Evolutionary conservation across 2,329 filamentous ascomycete genomes (phyloP).

Genomic region (Bipolaris sorokiniana): DNA sequence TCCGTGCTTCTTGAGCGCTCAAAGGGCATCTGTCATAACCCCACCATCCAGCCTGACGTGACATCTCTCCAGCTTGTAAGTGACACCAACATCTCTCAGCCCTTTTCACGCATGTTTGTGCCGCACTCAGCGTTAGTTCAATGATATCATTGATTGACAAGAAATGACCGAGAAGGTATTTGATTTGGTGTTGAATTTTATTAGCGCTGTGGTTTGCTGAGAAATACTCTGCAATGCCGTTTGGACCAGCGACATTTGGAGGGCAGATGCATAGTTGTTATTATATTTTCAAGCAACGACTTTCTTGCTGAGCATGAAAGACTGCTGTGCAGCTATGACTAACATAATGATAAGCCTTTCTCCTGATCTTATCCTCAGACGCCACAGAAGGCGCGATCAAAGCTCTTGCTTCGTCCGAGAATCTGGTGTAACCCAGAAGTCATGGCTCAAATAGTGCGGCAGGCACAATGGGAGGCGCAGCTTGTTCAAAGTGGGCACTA

Average conservation of each 20-base stretch:
- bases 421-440: background rate
- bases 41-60: slow-evolving; percentile 12
- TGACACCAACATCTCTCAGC: slow-evolving; percentile 11
- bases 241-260: background rate
- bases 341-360: background rate
- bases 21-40: slow-evolving; percentile 33
- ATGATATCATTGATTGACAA: background rate
- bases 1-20: slow-evolving; percentile 32
- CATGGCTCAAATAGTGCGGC: slow-evolving; percentile 24
- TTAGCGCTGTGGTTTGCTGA: background rate
- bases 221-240: background rate
- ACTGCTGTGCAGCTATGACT: background rate
- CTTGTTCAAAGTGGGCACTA: slow-evolving; percentile 28
- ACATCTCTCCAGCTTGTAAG: slow-evolving; percentile 13
- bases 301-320: background rate
- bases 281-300: background rate
- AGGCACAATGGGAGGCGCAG: slow-evolving; percentile 31
- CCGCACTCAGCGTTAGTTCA: background rate
- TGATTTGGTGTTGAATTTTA: background rate
- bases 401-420: background rate
- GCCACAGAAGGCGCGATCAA: background rate
- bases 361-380: background rate
- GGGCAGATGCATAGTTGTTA: background rate
- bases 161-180: background rate
- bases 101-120: background rate